Evolutionary conservation across 768 basidiomycete genomes (phyloP).

Genomic region (Pleurotus sapidus): DNA sequence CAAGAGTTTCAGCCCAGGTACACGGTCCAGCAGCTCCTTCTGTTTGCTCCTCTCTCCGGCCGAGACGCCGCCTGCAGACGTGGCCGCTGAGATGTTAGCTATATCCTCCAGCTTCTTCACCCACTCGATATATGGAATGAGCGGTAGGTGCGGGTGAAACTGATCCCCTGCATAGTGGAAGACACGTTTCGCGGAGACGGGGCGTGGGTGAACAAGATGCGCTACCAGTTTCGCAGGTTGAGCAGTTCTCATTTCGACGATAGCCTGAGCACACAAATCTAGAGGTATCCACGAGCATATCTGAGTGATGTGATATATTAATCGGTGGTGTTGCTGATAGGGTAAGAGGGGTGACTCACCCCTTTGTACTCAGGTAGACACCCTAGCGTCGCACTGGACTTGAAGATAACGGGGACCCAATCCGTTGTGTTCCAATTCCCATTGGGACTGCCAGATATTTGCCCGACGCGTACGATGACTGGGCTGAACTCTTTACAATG

Average conservation of each 20-base stretch:
- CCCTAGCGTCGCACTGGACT: conserved; percentile 27
- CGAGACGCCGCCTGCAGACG: not conserved
- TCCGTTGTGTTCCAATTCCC: conserved; percentile 34
- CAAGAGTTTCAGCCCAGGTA: conserved; percentile 12
- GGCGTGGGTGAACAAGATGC: conserved; percentile 17
- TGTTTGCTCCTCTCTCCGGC: not conserved
- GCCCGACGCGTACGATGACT: conserved; percentile 31
- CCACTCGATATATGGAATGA: conserved; percentile 20
- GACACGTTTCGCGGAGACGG: conserved; percentile 13
- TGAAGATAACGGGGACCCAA: conserved; percentile 34
- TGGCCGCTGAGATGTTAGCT: not conserved
- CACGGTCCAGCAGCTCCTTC: not conserved
- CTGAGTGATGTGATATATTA: not conserved
- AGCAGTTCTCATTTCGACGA: conserved; percentile 14
- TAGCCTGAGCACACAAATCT: conserved; percentile 16
- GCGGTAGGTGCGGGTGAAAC: conserved; percentile 10
- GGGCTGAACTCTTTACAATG: conserved; percentile 16
- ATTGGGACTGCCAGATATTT: conserved; percentile 30
- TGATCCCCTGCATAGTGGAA: conserved; percentile 11
- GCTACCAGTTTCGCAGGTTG: conserved; percentile 5
- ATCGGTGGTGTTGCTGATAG: not conserved
- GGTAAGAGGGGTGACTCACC: conserved; percentile 14
- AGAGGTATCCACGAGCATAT: conserved; percentile 21
- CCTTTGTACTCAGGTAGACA: conserved; percentile 26
- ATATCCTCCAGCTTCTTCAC: conserved; percentile 12